Conservation (phyloP, 2,329 filamentous ascomycete species). For the Fusarium oligoseptatum region DNA sequence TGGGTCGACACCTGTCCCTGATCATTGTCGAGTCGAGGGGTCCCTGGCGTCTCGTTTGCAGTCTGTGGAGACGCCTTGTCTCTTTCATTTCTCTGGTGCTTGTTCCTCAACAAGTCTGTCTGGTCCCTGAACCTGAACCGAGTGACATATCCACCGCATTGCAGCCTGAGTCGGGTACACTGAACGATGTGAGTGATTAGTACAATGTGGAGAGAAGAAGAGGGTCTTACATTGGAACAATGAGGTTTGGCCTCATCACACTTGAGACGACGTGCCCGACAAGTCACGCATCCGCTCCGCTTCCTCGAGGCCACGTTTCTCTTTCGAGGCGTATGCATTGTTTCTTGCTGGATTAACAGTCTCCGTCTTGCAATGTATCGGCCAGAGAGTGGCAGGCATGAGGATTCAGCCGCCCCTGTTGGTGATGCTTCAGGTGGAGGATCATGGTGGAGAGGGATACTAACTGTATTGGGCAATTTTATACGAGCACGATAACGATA, state of each 20-base stretch:
- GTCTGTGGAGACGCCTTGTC: not conserved
- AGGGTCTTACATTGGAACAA: conserved; percentile 19
- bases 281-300: conserved; percentile 10
- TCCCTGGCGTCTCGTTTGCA: conserved; percentile 2
- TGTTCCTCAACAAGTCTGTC: conserved; percentile 17
- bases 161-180: conserved; percentile 18
- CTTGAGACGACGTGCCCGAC: conserved; percentile 26
- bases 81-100: not conserved
- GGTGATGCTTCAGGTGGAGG: not conserved
- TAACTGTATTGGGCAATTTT: not conserved
- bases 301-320: not conserved
- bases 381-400: not conserved
- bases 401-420: not conserved
- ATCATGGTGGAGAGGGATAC: not conserved
- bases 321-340: not conserved
- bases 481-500: not conserved
- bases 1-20: not conserved
- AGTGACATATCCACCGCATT: conserved; percentile 28
- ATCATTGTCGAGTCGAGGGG: not conserved
- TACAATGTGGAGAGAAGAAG: not conserved
- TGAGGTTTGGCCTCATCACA: conserved; percentile 29
- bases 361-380: not conserved
- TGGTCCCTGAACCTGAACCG: conserved; percentile 35
- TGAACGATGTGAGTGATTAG: not conserved
- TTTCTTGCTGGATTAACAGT: not conserved